Conservation (phyloP, 805 yeast species). For the Yamadazyma endophytica region DNA sequence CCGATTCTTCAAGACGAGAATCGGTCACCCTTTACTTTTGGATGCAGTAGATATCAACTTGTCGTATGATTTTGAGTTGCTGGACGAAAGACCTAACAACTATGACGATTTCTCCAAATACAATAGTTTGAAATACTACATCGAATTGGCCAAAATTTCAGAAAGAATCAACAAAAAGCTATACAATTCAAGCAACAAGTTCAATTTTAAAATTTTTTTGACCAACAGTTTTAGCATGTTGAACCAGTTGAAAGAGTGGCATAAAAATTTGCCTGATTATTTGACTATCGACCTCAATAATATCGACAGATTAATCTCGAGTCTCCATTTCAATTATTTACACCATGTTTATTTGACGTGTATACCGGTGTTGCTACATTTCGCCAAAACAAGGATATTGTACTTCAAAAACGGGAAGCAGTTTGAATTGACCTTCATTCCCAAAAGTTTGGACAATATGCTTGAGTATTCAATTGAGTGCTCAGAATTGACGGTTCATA, state of each 20-base stretch:
- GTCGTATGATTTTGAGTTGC: not conserved
- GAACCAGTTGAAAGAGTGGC: conserved; percentile 19
- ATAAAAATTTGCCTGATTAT: conserved; percentile 14
- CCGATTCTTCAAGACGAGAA: conserved; percentile 19
- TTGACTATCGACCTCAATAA: conserved; percentile 14
- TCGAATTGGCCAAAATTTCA: conserved; percentile 21
- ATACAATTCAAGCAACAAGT: conserved; percentile 15
- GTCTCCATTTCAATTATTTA: conserved; percentile 24
- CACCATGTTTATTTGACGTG: conserved; percentile 24
- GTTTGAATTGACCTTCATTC: conserved; percentile 7
- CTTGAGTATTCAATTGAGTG: conserved; percentile 15
- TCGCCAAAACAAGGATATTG: conserved; percentile 15
- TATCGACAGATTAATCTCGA: conserved; percentile 16
- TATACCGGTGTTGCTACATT: conserved; percentile 21
- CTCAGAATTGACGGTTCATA: conserved; percentile 19
- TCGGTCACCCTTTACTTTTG: conserved; percentile 22
- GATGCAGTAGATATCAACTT: conserved; percentile 15
- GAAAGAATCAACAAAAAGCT: conserved; percentile 19
- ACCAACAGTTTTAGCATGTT: conserved; percentile 12
- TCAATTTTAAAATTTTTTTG: conserved; percentile 13
- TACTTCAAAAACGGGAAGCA: conserved; percentile 5
- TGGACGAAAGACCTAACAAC: conserved; percentile 1
- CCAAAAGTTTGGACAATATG: conserved; percentile 17
- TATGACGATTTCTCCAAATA: conserved; percentile 10
- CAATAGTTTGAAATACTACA: conserved; percentile 14